Evolutionary conservation across 768 basidiomycete species (phyloP), one percentile per base, ranked within the genome.

Genomic region (Tylopilus vinaceipallidus): DNA sequence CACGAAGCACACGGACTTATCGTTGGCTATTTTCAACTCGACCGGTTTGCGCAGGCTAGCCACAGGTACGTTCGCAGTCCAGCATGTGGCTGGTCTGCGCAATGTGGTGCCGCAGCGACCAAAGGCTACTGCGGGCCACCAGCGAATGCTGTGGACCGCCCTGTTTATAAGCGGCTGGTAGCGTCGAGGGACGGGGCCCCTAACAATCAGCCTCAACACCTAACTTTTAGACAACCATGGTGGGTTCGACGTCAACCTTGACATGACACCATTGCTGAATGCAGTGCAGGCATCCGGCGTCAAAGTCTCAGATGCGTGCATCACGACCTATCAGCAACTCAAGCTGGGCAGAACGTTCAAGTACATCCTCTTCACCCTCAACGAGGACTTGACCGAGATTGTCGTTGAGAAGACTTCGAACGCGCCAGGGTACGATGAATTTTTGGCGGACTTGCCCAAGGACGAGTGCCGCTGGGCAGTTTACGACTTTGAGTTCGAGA

Each of bases 401-500:
- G 61, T 90, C 56, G 85, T 93, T 37, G 75, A 81, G 49, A 91
- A 91, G 74, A 76, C 71, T 16, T 84, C 83, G 19, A 50, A 62
- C 5, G 66, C 66, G 4, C 14, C 48, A 1, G 64, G 75, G 17
- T 98, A 90, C 70, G 87, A 93, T 0, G 75, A 77, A 0, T 98
- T 98, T 66, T 36, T 91, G 42, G 65, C 32, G 1, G 81, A 85
- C 58, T 75, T 98, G 49, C 93, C 95, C 1, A 80, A 85, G 65
- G 60, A 60, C 24, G 80, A 86, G 53, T 90, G 88, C 63, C 75
- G 88, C 71, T 99, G 84, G 82, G 95, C 88, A n/a, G 79, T 98
- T 20, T 95, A 93, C 62, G 94, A 98, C 68, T 86, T 95, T 54
- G 85, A 90, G 58, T 98, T 78, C 61, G 79, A 86, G 73, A 83